phyloP scores from a whole-genome alignment of 441 rosid genomes.

The California macrophylla region DNA sequence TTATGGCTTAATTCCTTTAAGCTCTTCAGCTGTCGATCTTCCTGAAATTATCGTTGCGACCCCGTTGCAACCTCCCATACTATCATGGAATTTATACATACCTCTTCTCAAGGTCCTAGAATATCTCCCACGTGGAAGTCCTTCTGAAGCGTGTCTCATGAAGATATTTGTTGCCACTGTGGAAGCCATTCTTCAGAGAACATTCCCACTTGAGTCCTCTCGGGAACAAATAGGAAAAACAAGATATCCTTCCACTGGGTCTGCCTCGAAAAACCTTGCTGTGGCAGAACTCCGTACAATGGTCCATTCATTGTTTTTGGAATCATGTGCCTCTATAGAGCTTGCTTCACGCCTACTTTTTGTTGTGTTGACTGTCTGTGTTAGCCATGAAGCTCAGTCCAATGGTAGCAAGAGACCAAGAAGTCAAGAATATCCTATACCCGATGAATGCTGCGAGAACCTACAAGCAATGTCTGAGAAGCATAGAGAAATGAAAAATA shows the following conservation, averaged over 20 bases:
- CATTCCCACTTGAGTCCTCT: conserved; percentile 64
- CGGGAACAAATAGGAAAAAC: conserved; percentile 46
- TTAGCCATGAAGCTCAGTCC: conserved; percentile 95
- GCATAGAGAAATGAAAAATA: conserved; percentile 32
- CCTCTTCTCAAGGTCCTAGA: conserved; percentile 96
- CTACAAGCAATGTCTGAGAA: conserved; percentile 28
- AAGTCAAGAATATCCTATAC: conserved; percentile 38
- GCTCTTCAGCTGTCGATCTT: conserved; percentile 96
- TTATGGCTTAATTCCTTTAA: conserved; percentile 85
- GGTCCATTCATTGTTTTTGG: conserved; percentile 93
- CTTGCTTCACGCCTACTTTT: conserved; percentile 91
- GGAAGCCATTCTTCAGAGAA: conserved; percentile 80
- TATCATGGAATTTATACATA: conserved; percentile 92
- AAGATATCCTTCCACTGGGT: conserved; percentile 42
- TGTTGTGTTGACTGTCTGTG: conserved; percentile 92
- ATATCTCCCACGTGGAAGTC: conserved; percentile 97
- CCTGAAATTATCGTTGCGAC: conserved; percentile 91
- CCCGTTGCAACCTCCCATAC: conserved; percentile 87
- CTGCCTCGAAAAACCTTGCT: conserved; percentile 81
- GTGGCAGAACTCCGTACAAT: conserved; percentile 98
- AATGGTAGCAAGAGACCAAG: conserved; percentile 64
- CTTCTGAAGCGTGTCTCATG: conserved; percentile 98
- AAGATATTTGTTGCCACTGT: conserved; percentile 95
- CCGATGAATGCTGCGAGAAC: conserved; percentile 37
- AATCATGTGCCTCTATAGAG: conserved; percentile 84